Percentiles rank a stretch among this genome's conserved stretches.
These are phyloP conservation scores for Trifolium fragiferum DNA, from an alignment of 306 rosid genomes.

Conservation along the genomic window DNA sequence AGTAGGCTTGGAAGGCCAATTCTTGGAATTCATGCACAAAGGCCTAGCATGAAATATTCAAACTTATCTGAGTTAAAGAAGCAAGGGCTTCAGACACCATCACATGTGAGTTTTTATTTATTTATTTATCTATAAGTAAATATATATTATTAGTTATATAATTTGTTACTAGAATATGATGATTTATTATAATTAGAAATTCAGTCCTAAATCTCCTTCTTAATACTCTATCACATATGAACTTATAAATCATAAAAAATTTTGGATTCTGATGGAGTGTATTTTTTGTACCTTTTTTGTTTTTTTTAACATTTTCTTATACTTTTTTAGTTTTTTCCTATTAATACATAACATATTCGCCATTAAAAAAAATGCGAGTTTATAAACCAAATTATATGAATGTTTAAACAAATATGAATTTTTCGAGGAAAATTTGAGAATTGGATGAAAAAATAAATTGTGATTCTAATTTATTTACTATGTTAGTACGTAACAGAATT, in stretches of 20 bases:
- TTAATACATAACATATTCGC: too few relatives aligned
- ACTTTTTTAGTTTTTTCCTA: too few relatives aligned
- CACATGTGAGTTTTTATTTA: conserved; percentile 47
- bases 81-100: conserved; percentile 56
- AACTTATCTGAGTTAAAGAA: conserved; percentile 61
- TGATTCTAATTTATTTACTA: neutral
- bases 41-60: conserved; percentile 48
- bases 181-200: too few relatives aligned
- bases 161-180: neutral
- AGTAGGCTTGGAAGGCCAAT: conserved; percentile 60
- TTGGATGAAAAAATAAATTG: too few relatives aligned
- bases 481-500: neutral
- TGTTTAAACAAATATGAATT: neutral
- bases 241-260: neutral
- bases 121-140: neutral
- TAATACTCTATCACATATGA: neutral
- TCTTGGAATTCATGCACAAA: conserved; percentile 55
- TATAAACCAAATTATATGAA: neutral
- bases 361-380: too few relatives aligned
- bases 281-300: too few relatives aligned
- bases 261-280: too few relatives aligned
- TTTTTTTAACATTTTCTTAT: too few relatives aligned
- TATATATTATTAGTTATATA: neutral
- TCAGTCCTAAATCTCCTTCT: too few relatives aligned
- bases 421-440: too few relatives aligned